Conservation (phyloP, 2,329 filamentous ascomycete genomes). For the Fusarium algeriense region DNA sequence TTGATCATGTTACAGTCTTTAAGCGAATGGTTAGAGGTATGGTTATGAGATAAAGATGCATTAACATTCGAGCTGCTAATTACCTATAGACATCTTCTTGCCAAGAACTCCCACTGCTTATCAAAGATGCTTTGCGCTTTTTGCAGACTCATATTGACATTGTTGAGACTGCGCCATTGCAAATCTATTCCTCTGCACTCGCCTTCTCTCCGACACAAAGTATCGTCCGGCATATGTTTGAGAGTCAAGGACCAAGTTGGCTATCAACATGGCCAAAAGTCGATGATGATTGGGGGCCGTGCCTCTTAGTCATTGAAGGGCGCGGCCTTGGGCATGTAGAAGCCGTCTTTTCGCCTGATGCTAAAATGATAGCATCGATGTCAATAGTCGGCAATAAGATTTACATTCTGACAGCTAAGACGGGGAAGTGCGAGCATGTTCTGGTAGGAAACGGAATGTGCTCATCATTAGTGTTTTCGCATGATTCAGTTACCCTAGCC, state of each 20-base stretch:
- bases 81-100: not conserved
- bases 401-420: not conserved
- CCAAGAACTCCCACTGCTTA: rapidly evolving
- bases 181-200: not conserved
- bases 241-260: rapidly evolving
- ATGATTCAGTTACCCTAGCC: rapidly evolving
- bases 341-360: not conserved
- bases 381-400: rapidly evolving
- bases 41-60: too few species aligned
- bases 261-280: not conserved
- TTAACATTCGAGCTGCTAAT: too few species aligned
- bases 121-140: not conserved
- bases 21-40: not conserved
- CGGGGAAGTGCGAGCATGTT: not conserved
- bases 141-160: not conserved
- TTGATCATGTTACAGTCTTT: not conserved
- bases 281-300: not conserved
- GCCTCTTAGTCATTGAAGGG: not conserved
- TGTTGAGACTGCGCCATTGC: not conserved
- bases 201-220: not conserved
- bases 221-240: not conserved
- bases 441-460: not conserved
- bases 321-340: too few species aligned
- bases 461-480: rapidly evolving
- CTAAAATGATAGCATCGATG: not conserved